These are phyloP conservation scores for Arthrobotrys entomopaga DNA, from an alignment of 2,329 filamentous ascomycete species.

Conservation along the genomic window DNA sequence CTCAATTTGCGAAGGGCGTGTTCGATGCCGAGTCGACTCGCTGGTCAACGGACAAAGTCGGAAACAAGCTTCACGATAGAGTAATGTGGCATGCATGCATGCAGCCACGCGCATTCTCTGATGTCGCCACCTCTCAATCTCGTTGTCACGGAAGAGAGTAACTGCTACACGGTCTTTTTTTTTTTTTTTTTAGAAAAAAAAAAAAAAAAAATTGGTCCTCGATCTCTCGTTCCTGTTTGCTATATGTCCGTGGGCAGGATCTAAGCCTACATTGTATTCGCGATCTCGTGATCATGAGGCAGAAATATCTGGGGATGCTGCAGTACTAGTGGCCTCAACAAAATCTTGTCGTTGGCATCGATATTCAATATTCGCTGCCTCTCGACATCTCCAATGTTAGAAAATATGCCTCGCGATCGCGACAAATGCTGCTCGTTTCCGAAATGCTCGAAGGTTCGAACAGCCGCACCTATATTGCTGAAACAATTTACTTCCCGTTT, in stretches of 20 bases:
- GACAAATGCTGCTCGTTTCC: conserved; percentile 25
- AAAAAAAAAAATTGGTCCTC: too few relatives aligned
- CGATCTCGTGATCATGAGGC: conserved; percentile 8
- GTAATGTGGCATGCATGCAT: too few relatives aligned
- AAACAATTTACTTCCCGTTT: conserved; percentile 19
- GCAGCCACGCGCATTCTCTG: too few relatives aligned
- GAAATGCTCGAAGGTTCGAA: conserved; percentile 33
- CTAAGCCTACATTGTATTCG: conserved; percentile 18
- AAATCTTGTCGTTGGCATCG: conserved; percentile 30
- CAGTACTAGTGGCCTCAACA: conserved; percentile 31
- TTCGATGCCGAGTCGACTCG: too few relatives aligned
- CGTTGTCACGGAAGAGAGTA: too few relatives aligned
- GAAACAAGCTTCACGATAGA: too few relatives aligned
- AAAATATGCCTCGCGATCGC: conserved; percentile 53
- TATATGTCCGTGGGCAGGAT: not conserved
- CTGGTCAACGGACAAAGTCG: too few relatives aligned
- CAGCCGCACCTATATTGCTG: conserved; percentile 33
- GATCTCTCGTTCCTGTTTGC: not conserved
- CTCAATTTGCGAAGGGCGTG: too few relatives aligned
- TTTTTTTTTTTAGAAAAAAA: too few relatives aligned
- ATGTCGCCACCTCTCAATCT: too few relatives aligned
- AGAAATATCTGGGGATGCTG: conserved; percentile 7
- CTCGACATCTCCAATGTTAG: conserved; percentile 4
- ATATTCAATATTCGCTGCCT: conserved; percentile 9
- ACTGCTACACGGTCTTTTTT: too few relatives aligned